Evolutionary conservation across 768 basidiomycete species (phyloP), one percentile per base, ranked within the genome.

Genomic region (Kwoniella bestiolae): DNA sequence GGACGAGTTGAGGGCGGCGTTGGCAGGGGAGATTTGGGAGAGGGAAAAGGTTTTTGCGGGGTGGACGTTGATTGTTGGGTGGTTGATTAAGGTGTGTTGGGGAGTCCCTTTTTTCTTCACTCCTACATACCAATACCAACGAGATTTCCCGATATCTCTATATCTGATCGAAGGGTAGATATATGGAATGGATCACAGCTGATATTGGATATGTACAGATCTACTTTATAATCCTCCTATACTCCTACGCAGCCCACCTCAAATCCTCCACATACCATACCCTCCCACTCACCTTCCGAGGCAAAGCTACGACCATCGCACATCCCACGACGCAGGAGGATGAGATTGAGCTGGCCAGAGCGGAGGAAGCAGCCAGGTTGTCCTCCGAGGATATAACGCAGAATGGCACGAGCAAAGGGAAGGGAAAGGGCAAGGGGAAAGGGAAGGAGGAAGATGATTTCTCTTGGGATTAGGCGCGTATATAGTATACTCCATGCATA

Each of bases 231-330:
- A 82, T 90, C 45, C 82, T 94, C 61, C 83, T 98, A 31, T 99
- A 98, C 82, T 97, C 95, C 14, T 97, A 91, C 80, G 94, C 93
- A 3, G 84, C 87, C 2, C 96, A 97, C 80, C 88, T 98, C 58
- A 91, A 94, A 49, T 90, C 90, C 74, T 91, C 93, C 50, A 90
- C 91, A 25, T 97, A 94, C 77, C 90, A 91, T 69, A 84, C 89
- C 14, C 87, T 99, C 47, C 89, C 91, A 2, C 57, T 80, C n/a
- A 80, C 82, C 2, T 72, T 72, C 23, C 61, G 73, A 32, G 65
- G 68, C 1, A 68, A 68, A 55, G 75, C 73, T 1, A 74, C 73
- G 4, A 47, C 44, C 3, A 63, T 72, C 29, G 73, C 68, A 3
- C 75, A 77, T 58, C 75, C 75, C 7, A 71, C 69, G 7, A 69